A percentile compares a stretch with the other conserved stretches of the same genome.
These are phyloP conservation scores for Podospora pseudopauciseta DNA, from an alignment of 495 filamentous ascomycete species.

Conservation along the genomic window DNA sequence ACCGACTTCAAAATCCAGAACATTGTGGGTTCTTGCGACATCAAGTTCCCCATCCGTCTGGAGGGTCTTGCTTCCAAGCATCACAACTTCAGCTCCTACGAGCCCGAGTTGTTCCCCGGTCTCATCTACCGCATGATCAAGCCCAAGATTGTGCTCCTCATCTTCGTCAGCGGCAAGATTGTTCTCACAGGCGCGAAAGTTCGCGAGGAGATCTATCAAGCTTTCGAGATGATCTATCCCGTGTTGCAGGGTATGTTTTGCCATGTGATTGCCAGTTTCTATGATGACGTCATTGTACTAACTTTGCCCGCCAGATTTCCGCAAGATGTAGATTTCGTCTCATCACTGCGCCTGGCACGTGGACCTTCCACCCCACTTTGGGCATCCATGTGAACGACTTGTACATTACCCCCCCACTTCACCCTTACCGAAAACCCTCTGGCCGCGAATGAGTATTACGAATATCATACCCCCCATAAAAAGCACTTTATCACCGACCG, in stretches of 20 bases:
- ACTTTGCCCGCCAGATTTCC: slow-evolving; percentile 40
- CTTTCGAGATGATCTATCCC: slow-evolving; percentile 98
- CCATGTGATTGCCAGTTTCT: slow-evolving; percentile 25
- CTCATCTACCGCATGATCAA: slow-evolving; percentile 99
- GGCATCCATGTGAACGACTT: slow-evolving; percentile 4
- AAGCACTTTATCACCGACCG: slow-evolving; percentile 9
- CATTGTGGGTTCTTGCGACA: slow-evolving; percentile 97
- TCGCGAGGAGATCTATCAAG: slow-evolving; percentile 97
- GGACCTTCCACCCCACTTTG: background rate
- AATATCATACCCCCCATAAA: slow-evolving; percentile 32
- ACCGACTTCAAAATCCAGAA: slow-evolving; percentile 99
- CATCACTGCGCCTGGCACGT: slow-evolving; percentile 12
- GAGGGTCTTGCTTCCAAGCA: slow-evolving; percentile 93
- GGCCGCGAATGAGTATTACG: slow-evolving; percentile 48
- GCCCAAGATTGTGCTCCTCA: slow-evolving; percentile 97
- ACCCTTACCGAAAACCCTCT: slow-evolving; percentile 41
- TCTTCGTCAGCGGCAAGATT: slow-evolving; percentile 98
- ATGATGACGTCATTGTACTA: slow-evolving; percentile 8
- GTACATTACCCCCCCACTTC: slow-evolving; percentile 14
- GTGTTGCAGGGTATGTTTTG: slow-evolving; percentile 73
- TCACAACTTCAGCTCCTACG: slow-evolving; percentile 99
- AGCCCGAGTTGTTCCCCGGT: slow-evolving; percentile 97
- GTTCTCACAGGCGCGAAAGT: slow-evolving; percentile 98
- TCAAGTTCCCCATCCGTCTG: slow-evolving; percentile 97
- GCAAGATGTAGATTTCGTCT: slow-evolving; percentile 42